A percentile compares a stretch with the other conserved stretches of the same genome.
phyloP scores from a whole-genome alignment of 1,139 yeast species.

The Suhomyces maxii region DNA sequence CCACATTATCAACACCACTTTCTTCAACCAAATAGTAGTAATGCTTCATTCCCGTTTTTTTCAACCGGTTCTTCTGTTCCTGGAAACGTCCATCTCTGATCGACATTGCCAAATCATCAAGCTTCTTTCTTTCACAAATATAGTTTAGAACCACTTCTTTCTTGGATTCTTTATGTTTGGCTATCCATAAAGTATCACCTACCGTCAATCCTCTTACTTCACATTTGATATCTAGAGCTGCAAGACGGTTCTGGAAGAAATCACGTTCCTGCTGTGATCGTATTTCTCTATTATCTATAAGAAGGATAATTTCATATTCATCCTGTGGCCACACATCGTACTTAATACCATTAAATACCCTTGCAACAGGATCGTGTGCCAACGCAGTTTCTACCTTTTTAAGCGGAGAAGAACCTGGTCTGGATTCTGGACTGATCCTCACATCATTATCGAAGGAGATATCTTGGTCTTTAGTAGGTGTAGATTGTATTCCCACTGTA shows the following conservation, averaged over 20 bases:
- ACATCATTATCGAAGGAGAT: constrained; percentile 3
- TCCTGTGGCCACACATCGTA: constrained; percentile 41
- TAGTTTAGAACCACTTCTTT: constrained; percentile 72
- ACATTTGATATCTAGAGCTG: constrained; percentile 47
- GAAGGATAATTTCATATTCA: constrained; percentile 57
- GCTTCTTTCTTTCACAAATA: constrained; percentile 83
- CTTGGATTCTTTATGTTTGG: constrained; percentile 57
- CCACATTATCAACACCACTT: constrained; percentile 37
- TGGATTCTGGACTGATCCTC: constrained; percentile 3
- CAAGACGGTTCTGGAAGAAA: constrained; percentile 60
- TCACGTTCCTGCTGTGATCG: constrained; percentile 60
- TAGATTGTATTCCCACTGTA: constrained; percentile 40
- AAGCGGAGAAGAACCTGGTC: not conserved
- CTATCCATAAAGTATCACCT: constrained; percentile 92
- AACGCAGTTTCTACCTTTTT: not conserved
- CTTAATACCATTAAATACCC: constrained; percentile 22
- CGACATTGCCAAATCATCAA: constrained; percentile 81
- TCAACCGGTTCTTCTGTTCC: constrained; percentile 81
- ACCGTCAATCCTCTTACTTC: constrained; percentile 60
- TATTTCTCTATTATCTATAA: constrained; percentile 84
- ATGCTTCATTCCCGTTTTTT: constrained; percentile 64
- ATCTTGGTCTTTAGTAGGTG: constrained; percentile 25
- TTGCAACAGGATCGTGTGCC: constrained; percentile 26
- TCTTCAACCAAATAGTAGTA: constrained; percentile 86
- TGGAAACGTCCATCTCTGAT: constrained; percentile 83